These are phyloP conservation scores for Heimioporus sp. DNA, from an alignment of 768 basidiomycete genomes.

Conservation along the genomic window DNA sequence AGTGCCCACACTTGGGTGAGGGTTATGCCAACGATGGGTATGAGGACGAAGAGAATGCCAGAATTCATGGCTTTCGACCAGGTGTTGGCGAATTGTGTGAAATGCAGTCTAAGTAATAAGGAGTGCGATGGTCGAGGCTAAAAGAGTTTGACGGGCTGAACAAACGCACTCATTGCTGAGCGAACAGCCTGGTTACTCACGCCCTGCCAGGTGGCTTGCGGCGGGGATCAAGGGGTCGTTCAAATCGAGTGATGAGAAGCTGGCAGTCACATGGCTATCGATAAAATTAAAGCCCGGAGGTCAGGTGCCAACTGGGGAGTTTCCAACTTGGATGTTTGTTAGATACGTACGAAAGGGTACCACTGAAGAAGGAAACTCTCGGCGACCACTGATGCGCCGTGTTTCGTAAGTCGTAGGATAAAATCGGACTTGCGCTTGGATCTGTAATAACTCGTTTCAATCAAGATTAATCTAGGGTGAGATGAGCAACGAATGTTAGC, in stretches of 20 bases:
- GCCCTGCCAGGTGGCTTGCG: background rate
- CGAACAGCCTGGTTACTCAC: background rate
- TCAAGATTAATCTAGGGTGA: too few species aligned
- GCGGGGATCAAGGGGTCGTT: slow-evolving; percentile 6
- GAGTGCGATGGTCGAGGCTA: background rate
- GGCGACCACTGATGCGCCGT: too few species aligned
- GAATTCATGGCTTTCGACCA: slow-evolving; percentile 2
- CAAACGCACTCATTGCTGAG: background rate
- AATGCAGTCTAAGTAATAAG: background rate
- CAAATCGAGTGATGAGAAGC: background rate
- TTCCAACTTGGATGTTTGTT: too few species aligned
- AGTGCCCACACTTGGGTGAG: slow-evolving; percentile 6
- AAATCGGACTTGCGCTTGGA: too few species aligned
- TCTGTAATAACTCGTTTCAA: too few species aligned
- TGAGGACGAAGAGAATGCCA: background rate
- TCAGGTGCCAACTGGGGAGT: too few species aligned
- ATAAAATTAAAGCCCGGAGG: background rate
- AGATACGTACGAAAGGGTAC: too few species aligned
- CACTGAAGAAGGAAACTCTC: too few species aligned
- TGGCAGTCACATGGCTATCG: background rate
- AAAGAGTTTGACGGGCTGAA: background rate
- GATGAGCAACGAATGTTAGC: too few species aligned
- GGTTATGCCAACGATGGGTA: background rate
- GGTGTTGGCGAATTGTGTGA: background rate
- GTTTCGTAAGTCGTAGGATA: too few species aligned